These are phyloP conservation scores for Fraxinus velutina DNA, from an alignment of 305 asterid genomes.

Conservation along the genomic window DNA sequence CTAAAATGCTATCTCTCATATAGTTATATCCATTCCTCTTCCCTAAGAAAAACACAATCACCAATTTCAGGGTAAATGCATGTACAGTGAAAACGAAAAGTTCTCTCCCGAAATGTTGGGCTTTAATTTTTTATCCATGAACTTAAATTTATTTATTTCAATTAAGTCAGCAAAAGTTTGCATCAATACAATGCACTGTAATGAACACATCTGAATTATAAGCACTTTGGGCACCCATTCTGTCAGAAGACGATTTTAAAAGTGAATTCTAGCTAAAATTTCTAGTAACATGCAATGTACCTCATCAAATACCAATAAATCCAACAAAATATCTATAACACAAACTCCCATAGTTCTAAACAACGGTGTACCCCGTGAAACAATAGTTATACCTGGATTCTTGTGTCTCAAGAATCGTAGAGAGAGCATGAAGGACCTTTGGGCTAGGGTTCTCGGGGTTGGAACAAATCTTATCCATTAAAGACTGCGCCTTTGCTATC, in stretches of 20 bases:
- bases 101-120: not conserved
- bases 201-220: not conserved
- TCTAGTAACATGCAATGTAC: not conserved
- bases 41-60: not conserved
- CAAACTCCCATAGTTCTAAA: not conserved
- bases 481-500: conserved; percentile 59
- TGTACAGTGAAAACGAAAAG: not conserved
- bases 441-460: conserved; percentile 76
- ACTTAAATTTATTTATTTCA: not conserved
- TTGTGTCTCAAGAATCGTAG: conserved; percentile 75
- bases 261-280: not conserved
- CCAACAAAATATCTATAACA: not conserved
- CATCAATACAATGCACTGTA: not conserved
- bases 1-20: not conserved
- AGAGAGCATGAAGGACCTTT: conserved; percentile 65
- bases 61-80: not conserved
- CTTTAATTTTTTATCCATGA: not conserved
- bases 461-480: conserved; percentile 72
- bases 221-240: not conserved
- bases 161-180: not conserved
- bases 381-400: conserved; percentile 57
- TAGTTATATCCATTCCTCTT: not conserved
- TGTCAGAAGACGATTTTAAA: not conserved
- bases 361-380: conserved; percentile 5
- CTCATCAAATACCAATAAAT: not conserved